Evolutionary conservation across 805 yeast genomes (phyloP), one percentile per base, ranked within the genome.

Genomic region (Candida golubevii): DNA sequence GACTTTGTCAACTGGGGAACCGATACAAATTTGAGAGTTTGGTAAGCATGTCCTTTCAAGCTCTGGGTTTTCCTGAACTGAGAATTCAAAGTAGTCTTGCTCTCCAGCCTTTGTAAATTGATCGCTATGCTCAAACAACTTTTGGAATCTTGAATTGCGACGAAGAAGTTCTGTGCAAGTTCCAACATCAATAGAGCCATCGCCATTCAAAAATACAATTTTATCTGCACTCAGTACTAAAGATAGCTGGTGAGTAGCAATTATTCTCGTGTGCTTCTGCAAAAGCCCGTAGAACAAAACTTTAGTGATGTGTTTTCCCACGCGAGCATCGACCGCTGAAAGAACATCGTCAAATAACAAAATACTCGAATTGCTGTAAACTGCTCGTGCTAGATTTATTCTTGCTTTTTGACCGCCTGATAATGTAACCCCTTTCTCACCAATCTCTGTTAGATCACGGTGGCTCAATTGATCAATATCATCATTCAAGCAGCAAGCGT

Each of bases 371-470:
- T 59, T 56, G 8, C 66, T 55, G 53, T 71, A 71, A 29, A 60
- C 65, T 7, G 75, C 72, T 55, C 75, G 62, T 15, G 75, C 75
- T 57, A 71, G 62, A 52, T 64, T 68, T 40, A 71, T 65, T 54
- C 75, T 57, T 23, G 75, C 74, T 51, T 69, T 69, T 56, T 71
- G 75, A 13, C 75, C 75, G 26, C 75, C 75, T 32, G 74, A 68
- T 35, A 71, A 61, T 1, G 72, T 71, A 40, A 70, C 60, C 44
- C 75, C 75, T 46, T 72, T 60, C 55, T 71, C 75, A 41, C 75
- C 75, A 43, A 71, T 66, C 53, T 71, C 75, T 14, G 75, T 70
- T 36, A 53, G 44, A 51, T 71, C 75, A 11, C 65, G 60, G 31
- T 66, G 67, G 5, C 70, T 68, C 40, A 71, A 59, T 26, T 45